Conservation (phyloP, 352 stramenopile species). For the Globisporangium megalacanthum region DNA sequence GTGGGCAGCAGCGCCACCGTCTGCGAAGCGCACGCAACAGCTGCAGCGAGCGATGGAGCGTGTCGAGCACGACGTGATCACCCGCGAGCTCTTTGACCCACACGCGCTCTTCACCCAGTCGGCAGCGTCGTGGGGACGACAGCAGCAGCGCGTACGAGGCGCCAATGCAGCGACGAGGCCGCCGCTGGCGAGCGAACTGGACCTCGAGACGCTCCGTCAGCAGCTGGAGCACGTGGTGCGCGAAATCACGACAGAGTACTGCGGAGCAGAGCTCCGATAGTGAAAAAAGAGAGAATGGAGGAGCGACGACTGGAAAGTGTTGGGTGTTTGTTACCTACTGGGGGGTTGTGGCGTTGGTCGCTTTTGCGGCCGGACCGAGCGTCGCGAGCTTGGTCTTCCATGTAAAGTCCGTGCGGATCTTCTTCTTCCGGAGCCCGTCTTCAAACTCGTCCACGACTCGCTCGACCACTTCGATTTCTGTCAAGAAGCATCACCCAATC, state of each 20-base stretch:
- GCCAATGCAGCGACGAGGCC: neutral
- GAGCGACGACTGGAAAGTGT: neutral
- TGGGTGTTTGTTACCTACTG: constrained; percentile 1
- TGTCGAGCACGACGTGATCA: constrained; percentile 30
- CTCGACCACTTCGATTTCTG: constrained; percentile 43
- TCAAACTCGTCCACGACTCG: constrained; percentile 54
- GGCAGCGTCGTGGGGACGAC: constrained; percentile 15
- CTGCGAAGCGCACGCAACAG: constrained; percentile 26
- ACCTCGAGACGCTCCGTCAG: constrained; percentile 30
- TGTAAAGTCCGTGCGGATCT: constrained; percentile 39
- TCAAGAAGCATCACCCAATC: neutral
- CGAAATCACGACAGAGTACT: constrained; percentile 51
- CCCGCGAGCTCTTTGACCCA: constrained; percentile 36
- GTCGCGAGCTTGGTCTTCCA: constrained; percentile 35
- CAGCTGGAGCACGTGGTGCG: constrained; percentile 45
- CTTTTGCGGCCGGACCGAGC: constrained; percentile 1
- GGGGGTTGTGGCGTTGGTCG: neutral
- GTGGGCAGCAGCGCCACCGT: constrained; percentile 31
- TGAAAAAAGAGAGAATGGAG: neutral
- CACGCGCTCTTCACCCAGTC: constrained; percentile 40
- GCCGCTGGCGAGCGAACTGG: constrained; percentile 17
- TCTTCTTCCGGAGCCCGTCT: constrained; percentile 78
- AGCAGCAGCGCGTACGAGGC: neutral
- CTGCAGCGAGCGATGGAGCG: constrained; percentile 38
- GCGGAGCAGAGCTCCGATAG: constrained; percentile 31